Evolutionary conservation across 352 stramenopile species (phyloP).

Genomic region (Globisporangium yorkense): DNA sequence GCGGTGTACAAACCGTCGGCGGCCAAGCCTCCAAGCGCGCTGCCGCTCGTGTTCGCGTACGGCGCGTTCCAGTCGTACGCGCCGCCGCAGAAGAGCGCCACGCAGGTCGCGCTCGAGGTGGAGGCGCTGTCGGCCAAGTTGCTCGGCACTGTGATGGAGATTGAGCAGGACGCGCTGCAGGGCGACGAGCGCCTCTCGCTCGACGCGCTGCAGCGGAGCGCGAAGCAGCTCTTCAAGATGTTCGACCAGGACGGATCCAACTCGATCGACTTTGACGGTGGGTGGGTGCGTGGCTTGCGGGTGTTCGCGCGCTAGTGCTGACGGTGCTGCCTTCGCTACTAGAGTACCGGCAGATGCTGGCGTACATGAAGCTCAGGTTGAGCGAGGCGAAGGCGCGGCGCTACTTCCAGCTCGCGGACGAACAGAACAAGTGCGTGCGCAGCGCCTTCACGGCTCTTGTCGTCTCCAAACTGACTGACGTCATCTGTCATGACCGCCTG

Average conservation of each 20-base stretch:
- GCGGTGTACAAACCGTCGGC: conserved; percentile 54
- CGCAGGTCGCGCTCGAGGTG: conserved; percentile 38
- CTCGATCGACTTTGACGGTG: conserved; percentile 73
- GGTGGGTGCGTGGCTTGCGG: neutral
- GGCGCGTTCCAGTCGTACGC: conserved; percentile 54
- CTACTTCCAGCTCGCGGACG: conserved; percentile 67
- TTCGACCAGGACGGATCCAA: conserved; percentile 74
- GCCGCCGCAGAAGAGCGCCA: conserved; percentile 38
- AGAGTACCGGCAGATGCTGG: conserved; percentile 81
- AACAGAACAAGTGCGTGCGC: conserved; percentile 56
- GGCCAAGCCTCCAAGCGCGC: conserved; percentile 40
- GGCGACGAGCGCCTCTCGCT: conserved; percentile 27
- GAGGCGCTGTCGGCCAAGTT: conserved; percentile 38
- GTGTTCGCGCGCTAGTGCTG: neutral
- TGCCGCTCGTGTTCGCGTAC: conserved; percentile 44
- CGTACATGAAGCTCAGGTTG: conserved; percentile 57
- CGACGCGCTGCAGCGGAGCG: conserved; percentile 44
- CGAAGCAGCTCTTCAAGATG: conserved; percentile 54
- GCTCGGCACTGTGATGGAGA: conserved; percentile 46
- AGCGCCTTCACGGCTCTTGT: neutral
- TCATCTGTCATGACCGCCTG: neutral
- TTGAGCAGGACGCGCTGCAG: conserved; percentile 30
- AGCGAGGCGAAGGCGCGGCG: conserved; percentile 62
- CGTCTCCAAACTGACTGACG: neutral
- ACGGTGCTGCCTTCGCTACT: neutral